phyloP scores from a whole-genome alignment of 1,284 basidiomycete genomes.

The Sporisorium graminicola region DNA sequence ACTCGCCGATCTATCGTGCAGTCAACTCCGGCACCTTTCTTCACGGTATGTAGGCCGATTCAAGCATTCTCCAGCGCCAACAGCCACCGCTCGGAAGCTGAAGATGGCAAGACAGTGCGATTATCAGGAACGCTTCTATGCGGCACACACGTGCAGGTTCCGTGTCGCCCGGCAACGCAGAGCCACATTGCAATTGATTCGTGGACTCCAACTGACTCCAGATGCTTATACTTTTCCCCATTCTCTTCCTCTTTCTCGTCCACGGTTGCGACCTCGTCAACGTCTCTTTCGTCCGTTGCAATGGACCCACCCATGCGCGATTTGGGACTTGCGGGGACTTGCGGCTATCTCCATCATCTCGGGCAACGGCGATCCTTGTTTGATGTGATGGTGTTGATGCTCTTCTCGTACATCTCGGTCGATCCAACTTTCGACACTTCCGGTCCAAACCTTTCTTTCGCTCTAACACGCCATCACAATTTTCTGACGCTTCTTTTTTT shows the following conservation, averaged over 20 bases:
- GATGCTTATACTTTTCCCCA: neutral
- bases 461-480: slow-evolving; percentile 27
- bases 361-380: neutral
- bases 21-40: slow-evolving; percentile 1
- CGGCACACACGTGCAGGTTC: too few relatives aligned
- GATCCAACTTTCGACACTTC: neutral
- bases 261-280: neutral
- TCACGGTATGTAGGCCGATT: slow-evolving; percentile 17
- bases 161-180: neutral
- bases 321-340: too few relatives aligned
- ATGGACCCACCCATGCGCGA: too few relatives aligned
- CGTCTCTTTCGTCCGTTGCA: neutral
- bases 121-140: too few relatives aligned
- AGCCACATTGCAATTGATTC: neutral
- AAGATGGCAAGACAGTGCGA: too few relatives aligned
- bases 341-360: neutral
- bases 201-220: neutral
- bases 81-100: neutral
- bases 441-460: neutral
- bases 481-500: slow-evolving; percentile 2
- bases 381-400: neutral
- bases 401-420: neutral
- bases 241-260: neutral
- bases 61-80: neutral
- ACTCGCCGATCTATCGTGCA: neutral